A percentile compares a stretch with the other conserved stretches of the same genome.
These are phyloP conservation scores for Yarrowia sp. DNA, from an alignment of 805 yeast genomes.

Conservation along the genomic window DNA sequence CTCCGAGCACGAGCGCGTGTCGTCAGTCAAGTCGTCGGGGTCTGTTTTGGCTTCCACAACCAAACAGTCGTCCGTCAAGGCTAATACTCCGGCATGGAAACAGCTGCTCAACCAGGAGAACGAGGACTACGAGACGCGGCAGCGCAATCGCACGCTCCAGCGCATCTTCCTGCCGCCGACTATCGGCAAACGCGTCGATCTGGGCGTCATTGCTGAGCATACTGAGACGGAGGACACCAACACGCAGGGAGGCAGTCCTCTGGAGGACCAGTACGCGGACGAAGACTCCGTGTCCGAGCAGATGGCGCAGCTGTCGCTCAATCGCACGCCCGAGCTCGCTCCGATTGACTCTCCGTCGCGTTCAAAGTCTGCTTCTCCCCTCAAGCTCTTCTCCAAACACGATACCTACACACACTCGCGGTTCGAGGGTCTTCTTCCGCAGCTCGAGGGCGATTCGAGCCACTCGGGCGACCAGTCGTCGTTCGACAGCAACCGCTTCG, in stretches of 20 bases:
- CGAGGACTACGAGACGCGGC: neutral
- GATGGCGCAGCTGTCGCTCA: constrained; percentile 5
- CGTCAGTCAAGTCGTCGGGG: neutral
- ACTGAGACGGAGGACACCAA: constrained; percentile 18
- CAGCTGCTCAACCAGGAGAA: constrained; percentile 7
- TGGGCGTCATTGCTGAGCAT: constrained; percentile 16
- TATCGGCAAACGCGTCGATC: neutral
- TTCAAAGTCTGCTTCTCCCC: constrained; percentile 28
- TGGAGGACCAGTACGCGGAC: neutral
- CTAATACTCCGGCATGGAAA: constrained; percentile 13
- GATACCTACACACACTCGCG: constrained; percentile 36
- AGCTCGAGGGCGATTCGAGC: constrained; percentile 27
- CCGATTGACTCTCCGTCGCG: constrained; percentile 1
- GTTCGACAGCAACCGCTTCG: constrained; percentile 21
- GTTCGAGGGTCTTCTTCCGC: constrained; percentile 34
- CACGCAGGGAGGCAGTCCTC: neutral
- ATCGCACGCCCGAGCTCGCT: neutral
- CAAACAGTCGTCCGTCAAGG: constrained; percentile 3
- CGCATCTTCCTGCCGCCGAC: constrained; percentile 19
- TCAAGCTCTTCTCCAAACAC: constrained; percentile 34
- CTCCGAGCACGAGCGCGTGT: neutral
- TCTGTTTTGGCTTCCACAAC: neutral
- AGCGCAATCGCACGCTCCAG: constrained; percentile 2
- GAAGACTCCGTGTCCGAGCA: neutral
- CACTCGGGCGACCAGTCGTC: neutral